phyloP scores from a whole-genome alignment of 139 green algal genomes.

The Ostreobium quekettii region DNA sequence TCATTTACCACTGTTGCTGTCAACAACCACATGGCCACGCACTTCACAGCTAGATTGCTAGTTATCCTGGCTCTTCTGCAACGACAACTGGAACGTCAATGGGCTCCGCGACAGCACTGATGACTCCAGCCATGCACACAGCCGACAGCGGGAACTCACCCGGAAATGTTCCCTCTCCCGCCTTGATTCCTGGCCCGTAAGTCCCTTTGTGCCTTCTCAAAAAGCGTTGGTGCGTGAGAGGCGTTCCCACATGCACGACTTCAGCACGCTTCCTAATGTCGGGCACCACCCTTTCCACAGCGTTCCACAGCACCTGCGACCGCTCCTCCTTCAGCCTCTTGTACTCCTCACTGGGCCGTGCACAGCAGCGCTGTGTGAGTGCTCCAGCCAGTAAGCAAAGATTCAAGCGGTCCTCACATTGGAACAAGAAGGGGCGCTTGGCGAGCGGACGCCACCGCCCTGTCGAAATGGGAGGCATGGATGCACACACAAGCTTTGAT shows the following conservation, averaged over 20 bases:
- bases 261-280: constrained; percentile 55
- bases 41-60: too few relatives aligned
- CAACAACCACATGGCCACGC: neutral
- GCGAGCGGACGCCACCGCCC: too few relatives aligned
- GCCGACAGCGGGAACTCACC: constrained; percentile 14
- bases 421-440: too few relatives aligned
- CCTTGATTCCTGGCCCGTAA: constrained; percentile 70
- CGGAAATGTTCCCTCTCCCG: constrained; percentile 48
- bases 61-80: too few relatives aligned
- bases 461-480: too few relatives aligned
- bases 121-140: neutral
- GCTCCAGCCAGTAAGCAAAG: too few relatives aligned
- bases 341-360: constrained; percentile 75
- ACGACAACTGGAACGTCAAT: too few relatives aligned
- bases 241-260: constrained; percentile 64
- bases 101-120: too few relatives aligned
- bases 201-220: constrained; percentile 66
- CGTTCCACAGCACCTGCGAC: constrained; percentile 68
- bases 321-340: constrained; percentile 81
- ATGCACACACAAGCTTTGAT: too few relatives aligned
- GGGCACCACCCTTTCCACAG: constrained; percentile 75
- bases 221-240: constrained; percentile 86
- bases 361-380: too few relatives aligned
- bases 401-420: too few relatives aligned
- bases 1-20: neutral